phyloP scores from a whole-genome alignment of 2,329 filamentous ascomycete genomes.

The Stemphylium beticola region DNA sequence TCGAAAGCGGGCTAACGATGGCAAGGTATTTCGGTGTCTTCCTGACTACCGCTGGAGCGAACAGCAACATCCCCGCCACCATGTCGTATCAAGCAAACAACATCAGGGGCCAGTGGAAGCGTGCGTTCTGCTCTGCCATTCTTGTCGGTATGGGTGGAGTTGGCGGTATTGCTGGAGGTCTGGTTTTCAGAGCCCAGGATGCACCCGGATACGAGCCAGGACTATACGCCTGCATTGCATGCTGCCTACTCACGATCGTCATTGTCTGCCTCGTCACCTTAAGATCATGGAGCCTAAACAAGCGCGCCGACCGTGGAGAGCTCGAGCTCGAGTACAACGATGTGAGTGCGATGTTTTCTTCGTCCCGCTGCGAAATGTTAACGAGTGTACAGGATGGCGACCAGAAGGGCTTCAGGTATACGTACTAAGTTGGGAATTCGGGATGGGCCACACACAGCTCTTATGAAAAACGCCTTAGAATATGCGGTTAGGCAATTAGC shows the following conservation, averaged over 20 bases:
- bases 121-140: slow-evolving; percentile 77
- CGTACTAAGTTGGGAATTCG: slow-evolving; percentile 19
- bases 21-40: slow-evolving; percentile 73
- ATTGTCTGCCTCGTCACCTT: slow-evolving; percentile 43
- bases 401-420: slow-evolving; percentile 47
- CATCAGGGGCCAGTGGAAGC: slow-evolving; percentile 87
- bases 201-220: slow-evolving; percentile 45
- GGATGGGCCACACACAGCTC: background rate
- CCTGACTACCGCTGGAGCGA: slow-evolving; percentile 75
- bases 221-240: slow-evolving; percentile 49
- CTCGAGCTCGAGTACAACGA: slow-evolving; percentile 49
- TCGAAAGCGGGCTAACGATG: background rate
- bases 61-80: slow-evolving; percentile 75
- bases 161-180: slow-evolving; percentile 76
- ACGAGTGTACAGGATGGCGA: slow-evolving; percentile 32
- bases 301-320: slow-evolving; percentile 50
- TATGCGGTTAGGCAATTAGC: background rate
- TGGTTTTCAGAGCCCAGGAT: slow-evolving; percentile 68
- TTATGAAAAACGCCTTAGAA: background rate
- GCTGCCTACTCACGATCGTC: slow-evolving; percentile 45
- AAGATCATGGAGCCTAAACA: slow-evolving; percentile 45
- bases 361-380: slow-evolving; percentile 9
- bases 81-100: slow-evolving; percentile 89
- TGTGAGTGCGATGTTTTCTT: slow-evolving; percentile 28
- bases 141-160: slow-evolving; percentile 78